Base-by-base conservation (phyloP, 2,329 filamentous ascomycete species). In the Cercospora sp. region DNA sequence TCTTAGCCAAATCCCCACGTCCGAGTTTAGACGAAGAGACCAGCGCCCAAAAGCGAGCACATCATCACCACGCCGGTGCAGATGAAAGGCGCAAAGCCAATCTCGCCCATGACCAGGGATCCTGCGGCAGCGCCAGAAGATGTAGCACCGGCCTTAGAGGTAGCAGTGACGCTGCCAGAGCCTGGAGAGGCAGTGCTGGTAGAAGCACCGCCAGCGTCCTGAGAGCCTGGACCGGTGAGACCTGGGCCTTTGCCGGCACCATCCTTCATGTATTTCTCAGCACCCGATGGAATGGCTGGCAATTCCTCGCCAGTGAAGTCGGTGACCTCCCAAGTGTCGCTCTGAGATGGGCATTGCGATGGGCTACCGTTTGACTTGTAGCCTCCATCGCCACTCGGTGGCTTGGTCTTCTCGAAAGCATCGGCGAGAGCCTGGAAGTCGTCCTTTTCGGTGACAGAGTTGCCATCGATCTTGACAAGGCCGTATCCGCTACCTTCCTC, bases 401-500 rank as follows among this genome's bases (percentile, higher is more conserved):
- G 80, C 61, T 81, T 75, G 72, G 85, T 86, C 69, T 82, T 81
- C 0, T 78, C 70, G 73, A 86, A 83, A 34, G 85, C 85, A 9
- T 75, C 74, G 80, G 85, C 82, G 66, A 89, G 82, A 61, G 83
- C 81, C 58, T 81, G 79, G 81, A 90, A 97, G 76, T 94, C 91
- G 49, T 80, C 70, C 37, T 85, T 81, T 34, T 82, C 82, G 67
- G 91, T 85, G 30, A 80, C 81, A 77, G 80, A 75, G 71, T 79
- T 74, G 71, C 85, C 86, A 58, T 80, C 77, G 76, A 95, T 84
- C 67, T 87, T 82, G 77, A 94, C 93, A 68, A 97, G 89, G 72
- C 94, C 94, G 80, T 89, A 98, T 57, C 89, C 85, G 82, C 89
- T 92, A 69, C 85, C 85, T 81, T 96, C 93, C 77, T 91, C 83